These are phyloP conservation scores for Hymenoscyphus repandus DNA, from an alignment of 2,329 filamentous ascomycete genomes.

Conservation along the genomic window DNA sequence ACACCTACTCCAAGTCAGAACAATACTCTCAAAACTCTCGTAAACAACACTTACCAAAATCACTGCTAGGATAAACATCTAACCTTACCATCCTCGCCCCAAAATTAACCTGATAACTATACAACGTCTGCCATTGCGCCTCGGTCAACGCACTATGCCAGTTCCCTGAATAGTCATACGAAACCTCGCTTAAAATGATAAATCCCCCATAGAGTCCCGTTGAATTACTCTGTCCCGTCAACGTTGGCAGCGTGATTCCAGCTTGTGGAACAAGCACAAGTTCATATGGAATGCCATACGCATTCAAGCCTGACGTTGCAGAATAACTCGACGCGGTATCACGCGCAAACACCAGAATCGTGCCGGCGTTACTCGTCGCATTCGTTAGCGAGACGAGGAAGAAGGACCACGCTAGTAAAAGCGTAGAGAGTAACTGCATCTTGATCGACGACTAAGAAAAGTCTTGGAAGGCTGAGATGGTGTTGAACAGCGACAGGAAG, in stretches of 20 bases:
- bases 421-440: background rate
- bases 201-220: slow-evolving; percentile 32
- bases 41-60: slow-evolving; percentile 37
- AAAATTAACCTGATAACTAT: slow-evolving; percentile 51
- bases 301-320: slow-evolving; percentile 49
- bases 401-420: background rate
- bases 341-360: slow-evolving; percentile 50
- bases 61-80: slow-evolving; percentile 49
- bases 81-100: slow-evolving; percentile 55
- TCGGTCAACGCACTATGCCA: slow-evolving; percentile 37
- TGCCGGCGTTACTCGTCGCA: slow-evolving; percentile 26
- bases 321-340: slow-evolving; percentile 43
- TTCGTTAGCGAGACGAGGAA: background rate
- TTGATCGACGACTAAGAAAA: too few species aligned
- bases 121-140: slow-evolving; percentile 51
- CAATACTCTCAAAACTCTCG: background rate
- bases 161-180: slow-evolving; percentile 41
- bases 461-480: too few species aligned
- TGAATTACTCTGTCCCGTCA: background rate
- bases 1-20: background rate
- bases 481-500: too few species aligned
- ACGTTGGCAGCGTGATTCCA: slow-evolving; percentile 39
- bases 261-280: slow-evolving; percentile 46
- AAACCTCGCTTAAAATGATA: slow-evolving; percentile 33
- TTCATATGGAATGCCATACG: slow-evolving; percentile 56